Percentiles rank a stretch among this genome's conserved stretches.
Conservation (phyloP, 805 yeast species). For the Lachancea dasiensis region DNA sequence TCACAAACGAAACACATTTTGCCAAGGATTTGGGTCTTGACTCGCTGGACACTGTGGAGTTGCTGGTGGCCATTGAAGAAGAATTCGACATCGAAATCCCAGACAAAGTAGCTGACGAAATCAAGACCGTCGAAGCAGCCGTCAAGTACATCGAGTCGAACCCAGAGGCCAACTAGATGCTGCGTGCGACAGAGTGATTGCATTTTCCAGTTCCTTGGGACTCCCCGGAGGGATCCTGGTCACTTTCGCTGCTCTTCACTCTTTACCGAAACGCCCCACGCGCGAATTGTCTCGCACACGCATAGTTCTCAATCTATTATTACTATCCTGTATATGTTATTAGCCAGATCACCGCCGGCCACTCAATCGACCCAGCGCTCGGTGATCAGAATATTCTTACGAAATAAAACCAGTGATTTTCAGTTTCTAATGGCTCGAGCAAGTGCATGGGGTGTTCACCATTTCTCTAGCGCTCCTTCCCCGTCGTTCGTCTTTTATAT, state of each 20-base stretch:
- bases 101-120: constrained; percentile 87
- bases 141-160: constrained; percentile 76
- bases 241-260: too few species aligned
- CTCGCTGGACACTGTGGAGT: constrained; percentile 91
- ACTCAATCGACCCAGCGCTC: neutral
- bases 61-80: constrained; percentile 93
- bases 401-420: neutral
- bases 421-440: too few species aligned
- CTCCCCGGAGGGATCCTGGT: too few species aligned
- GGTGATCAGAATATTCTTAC: constrained; percentile 1
- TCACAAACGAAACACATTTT: constrained; percentile 39
- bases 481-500: too few species aligned
- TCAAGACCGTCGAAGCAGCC: constrained; percentile 91
- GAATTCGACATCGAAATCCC: constrained; percentile 80
- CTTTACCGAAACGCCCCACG: too few species aligned
- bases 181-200: too few species aligned
- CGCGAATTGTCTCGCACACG: neutral
- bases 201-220: too few species aligned
- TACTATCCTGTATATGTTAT: constrained; percentile 4
- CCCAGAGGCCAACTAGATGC: constrained; percentile 39
- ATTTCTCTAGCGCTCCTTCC: too few species aligned
- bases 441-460: too few species aligned
- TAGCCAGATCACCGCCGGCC: neutral
- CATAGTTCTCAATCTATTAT: neutral
- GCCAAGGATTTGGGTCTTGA: constrained; percentile 60